These are phyloP conservation scores for Aspergillus uvarum DNA, from an alignment of 2,329 filamentous ascomycete genomes.

Conservation along the genomic window DNA sequence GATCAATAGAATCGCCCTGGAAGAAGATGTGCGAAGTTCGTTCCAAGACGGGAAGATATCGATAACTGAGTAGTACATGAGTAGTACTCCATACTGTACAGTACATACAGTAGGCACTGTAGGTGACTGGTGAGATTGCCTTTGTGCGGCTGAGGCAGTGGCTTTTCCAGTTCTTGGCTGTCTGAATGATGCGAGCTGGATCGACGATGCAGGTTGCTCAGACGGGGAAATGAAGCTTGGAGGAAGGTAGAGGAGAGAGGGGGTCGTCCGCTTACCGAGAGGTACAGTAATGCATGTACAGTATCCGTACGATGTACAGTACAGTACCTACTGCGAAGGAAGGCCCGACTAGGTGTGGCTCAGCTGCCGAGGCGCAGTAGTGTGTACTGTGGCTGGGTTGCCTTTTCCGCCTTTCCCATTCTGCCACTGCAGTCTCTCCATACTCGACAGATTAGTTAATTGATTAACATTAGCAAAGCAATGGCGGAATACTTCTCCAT, in stretches of 20 bases:
- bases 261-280: not conserved
- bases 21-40: too few relatives aligned
- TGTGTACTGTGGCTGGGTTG: not conserved
- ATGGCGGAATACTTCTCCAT: not conserved
- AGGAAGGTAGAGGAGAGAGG: not conserved
- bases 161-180: not conserved
- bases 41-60: too few relatives aligned
- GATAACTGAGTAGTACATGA: too few relatives aligned
- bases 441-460: too few relatives aligned
- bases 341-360: not conserved
- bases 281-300: not conserved
- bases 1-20: not conserved
- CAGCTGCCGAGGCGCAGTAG: not conserved
- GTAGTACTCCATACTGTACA: too few relatives aligned
- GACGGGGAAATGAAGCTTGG: constrained; percentile 2
- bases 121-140: not conserved
- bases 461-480: too few relatives aligned
- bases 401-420: not conserved
- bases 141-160: constrained; percentile 2
- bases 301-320: not conserved
- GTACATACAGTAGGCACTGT: not conserved
- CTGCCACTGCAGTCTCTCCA: not conserved
- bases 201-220: constrained; percentile 1
- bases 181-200: not conserved
- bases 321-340: not conserved